Evolutionary conservation across 768 basidiomycete genomes (phyloP).

Genomic region (Calocybe indica): DNA sequence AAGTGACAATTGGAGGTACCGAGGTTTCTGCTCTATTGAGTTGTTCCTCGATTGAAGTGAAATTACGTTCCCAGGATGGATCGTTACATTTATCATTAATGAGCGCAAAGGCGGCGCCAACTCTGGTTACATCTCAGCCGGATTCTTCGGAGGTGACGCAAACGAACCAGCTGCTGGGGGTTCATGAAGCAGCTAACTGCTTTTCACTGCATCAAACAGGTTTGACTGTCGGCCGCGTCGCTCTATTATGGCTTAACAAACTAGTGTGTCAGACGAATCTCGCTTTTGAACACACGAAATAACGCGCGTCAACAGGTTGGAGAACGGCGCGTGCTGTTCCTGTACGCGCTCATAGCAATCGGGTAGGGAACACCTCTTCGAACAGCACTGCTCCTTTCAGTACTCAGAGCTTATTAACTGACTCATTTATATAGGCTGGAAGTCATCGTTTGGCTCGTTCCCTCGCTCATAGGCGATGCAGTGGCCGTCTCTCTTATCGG

Average conservation of each 20-base stretch:
- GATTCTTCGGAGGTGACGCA: conserved; percentile 48
- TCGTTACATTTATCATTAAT: conserved; percentile 41
- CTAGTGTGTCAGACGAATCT: conserved; percentile 18
- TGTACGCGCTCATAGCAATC: conserved; percentile 31
- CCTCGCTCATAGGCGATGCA: conserved; percentile 56
- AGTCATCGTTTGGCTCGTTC: conserved; percentile 60
- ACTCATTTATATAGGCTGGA: conserved; percentile 29
- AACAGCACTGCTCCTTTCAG: too few relatives aligned
- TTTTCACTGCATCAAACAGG: conserved; percentile 16
- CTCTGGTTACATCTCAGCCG: conserved; percentile 53
- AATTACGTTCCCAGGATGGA: conserved; percentile 32
- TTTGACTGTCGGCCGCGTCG: conserved; percentile 30
- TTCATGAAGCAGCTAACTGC: conserved; percentile 6
- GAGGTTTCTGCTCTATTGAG: background rate
- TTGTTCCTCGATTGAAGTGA: background rate
- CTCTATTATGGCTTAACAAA: conserved; percentile 29
- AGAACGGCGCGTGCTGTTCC: conserved; percentile 28
- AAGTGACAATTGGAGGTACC: conserved; percentile 30
- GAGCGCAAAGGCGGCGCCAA: conserved; percentile 38
- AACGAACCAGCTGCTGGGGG: background rate
- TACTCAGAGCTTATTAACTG: background rate
- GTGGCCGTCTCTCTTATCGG: conserved; percentile 60
- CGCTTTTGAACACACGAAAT: background rate
- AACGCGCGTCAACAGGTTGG: conserved; percentile 21
- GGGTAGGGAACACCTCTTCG: conserved; percentile 11